These are phyloP conservation scores for Zoysia matrella DNA, from an alignment of 202 grass and related monocot genomes.

Conservation along the genomic window DNA sequence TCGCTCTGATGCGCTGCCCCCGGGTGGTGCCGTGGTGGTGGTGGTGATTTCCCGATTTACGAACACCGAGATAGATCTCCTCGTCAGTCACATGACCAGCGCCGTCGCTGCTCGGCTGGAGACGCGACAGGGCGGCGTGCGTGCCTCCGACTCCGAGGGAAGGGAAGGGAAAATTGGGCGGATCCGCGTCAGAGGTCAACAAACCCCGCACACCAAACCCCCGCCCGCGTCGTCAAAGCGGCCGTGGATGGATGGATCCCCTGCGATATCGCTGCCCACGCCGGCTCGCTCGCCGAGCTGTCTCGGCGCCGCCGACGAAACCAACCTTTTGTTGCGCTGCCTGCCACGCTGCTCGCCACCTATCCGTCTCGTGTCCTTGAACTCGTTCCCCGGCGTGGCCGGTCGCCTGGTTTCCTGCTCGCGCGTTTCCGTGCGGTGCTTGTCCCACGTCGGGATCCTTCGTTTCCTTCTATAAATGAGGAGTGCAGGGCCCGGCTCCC, in stretches of 20 bases:
- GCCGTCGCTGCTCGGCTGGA: neutral
- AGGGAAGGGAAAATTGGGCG: neutral
- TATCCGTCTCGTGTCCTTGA: neutral
- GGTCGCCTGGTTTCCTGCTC: conserved; percentile 5
- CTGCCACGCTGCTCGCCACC: neutral
- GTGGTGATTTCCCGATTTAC: neutral
- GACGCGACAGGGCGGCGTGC: conserved; percentile 23
- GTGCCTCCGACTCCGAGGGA: neutral
- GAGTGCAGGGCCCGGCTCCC: conserved; percentile 6
- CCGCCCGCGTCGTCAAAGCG: neutral
- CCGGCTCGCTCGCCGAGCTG: neutral
- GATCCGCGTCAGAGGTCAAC: conserved; percentile 38
- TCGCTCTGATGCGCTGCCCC: neutral
- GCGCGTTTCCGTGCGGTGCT: neutral
- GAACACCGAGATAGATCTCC: neutral
- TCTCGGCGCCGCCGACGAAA: neutral
- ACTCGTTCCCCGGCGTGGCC: no score
- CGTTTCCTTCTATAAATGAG: neutral
- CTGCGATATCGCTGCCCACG: conserved; percentile 28
- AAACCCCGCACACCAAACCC: neutral
- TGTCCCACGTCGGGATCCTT: neutral
- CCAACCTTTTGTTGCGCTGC: neutral
- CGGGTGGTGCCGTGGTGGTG: neutral
- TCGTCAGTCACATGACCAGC: neutral
- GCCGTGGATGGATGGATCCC: neutral